Conservation (phyloP, 129 eudicot genomes). For the Flaveria sonorensis region DNA sequence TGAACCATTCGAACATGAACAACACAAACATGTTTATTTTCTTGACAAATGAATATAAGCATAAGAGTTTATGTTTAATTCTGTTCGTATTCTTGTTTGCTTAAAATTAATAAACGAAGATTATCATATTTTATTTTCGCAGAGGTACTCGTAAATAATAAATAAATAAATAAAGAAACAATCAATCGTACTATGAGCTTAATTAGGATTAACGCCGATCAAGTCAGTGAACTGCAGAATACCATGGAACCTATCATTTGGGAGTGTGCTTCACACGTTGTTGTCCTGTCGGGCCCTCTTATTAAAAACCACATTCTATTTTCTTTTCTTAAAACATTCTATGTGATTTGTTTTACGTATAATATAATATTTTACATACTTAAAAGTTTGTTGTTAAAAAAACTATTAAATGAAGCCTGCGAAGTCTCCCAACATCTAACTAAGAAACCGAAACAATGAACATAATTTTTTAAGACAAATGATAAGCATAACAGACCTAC, state of each 20-base stretch:
- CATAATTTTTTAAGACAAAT: no score
- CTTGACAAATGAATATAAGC: background rate
- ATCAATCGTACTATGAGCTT: background rate
- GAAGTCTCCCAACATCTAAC: background rate
- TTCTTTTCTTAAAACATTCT: background rate
- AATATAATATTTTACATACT: background rate
- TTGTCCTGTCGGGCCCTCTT: conserved; percentile 24
- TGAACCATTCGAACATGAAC: no score
- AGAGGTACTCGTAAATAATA: background rate
- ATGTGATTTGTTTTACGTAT: background rate
- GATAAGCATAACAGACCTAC: background rate
- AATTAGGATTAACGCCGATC: conserved; percentile 1
- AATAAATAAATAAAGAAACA: background rate
- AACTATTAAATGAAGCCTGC: background rate
- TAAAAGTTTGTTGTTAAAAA: background rate
- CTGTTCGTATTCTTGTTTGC: no score
- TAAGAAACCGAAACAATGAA: background rate
- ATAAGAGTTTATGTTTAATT: no score
- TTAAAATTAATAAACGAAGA: no score
- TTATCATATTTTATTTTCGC: no score
- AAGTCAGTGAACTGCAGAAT: background rate
- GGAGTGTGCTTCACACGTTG: conserved; percentile 41
- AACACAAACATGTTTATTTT: background rate
- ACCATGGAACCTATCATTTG: conserved; percentile 24
- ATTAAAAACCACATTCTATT: conserved; percentile 10